Base-by-base conservation (phyloP, 805 yeast genomes). In the Kuraishia hungarica region DNA sequence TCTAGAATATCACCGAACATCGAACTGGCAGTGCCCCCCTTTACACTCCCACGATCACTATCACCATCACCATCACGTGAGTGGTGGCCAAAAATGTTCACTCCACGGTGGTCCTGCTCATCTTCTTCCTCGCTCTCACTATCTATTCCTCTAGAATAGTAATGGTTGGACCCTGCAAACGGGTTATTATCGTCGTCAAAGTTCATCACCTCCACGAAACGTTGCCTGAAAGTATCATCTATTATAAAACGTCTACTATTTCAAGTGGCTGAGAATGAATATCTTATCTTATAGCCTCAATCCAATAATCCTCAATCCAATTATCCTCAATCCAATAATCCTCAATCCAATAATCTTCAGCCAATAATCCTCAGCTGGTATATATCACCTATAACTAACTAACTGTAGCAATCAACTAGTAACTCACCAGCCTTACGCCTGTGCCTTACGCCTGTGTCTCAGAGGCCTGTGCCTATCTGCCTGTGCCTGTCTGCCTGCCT, bases 131-230 rank as follows among this genome's bases (percentile, higher is more conserved):
- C 52, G 2, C 10, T 23, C 20, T 23, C 52, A 46, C 48, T 39
- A 26, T 39, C 51, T 8, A 67, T 64, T 2, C 71, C 72, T 51
- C 65, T 61, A 0, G 69, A 64, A 39, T 55, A 64, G 48, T 35
- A 64, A 43, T 68, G 71, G 50, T 65, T 64, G 2, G 72, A 67
- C 17, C 71, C 72, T 2, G 65, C 67, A 60, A 70, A 70, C 7
- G 74, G 74, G 55, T 70, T 70, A 54, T 70, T 70, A 54, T 68
- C 72, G 54, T 63, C 65, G 43, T 65, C 67, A 59, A 63, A 65
- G 53, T 64, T 62, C 67, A 62, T 65, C 51, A 23, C 28, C 50
- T 47, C 67, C 57, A 56, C 64, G n/a, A 35, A 35, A 26, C 29
- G 8, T 26, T 10, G 10, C 29, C 29, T 10, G 29, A 26, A 6